Base-by-base conservation (phyloP, 1,284 basidiomycete genomes). In the Ustilago hordei region DNA sequence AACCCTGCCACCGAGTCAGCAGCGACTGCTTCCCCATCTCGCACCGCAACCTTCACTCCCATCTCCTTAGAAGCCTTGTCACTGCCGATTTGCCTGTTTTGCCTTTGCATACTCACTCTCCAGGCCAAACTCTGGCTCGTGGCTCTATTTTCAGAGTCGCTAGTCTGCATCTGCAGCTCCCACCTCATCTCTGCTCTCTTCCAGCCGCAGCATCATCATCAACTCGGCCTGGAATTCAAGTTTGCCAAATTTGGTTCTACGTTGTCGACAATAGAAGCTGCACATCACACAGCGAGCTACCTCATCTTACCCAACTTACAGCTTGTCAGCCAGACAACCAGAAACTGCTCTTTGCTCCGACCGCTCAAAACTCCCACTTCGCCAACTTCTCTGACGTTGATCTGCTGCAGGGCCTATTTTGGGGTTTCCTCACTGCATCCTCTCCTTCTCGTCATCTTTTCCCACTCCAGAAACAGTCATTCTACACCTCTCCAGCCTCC, bases 361-460 rank as follows among this genome's bases (percentile, higher is more conserved):
- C 54, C 28, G 31, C 34, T 23, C 48, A 11, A 28, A 31, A 32
- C 48, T 34, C 43, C n/a, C 43, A 19, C 43, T 45, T 45, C n/a
- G 11, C 31, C 48, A 50, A 28, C 31, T 32, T 34, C 62, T 58
- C 64, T 60, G 60, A 66, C 64, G 59, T 73, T 60, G 59, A 54
- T 45, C 41, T 36, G 50, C 64, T 66, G 59, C 63, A 45, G 60
- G 36, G 41, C 52, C 54, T n/a, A 28, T 31, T 19, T 39, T 45
- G 45, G 54, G 47, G 53, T 61, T 61, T 67, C 64, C 54, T 67
- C 64, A 60, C 60, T 55, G 41, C 63, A 31, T 54, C 50, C 17
- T 36, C 23, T n/a, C 43, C 43, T 36, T 38, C 48, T 45, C 55
- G 45, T 52, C 61, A 55, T 41, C 34, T 39, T 47, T 39, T 23